phyloP scores from a whole-genome alignment of 495 filamentous ascomycete species.

The Talaromyces stipitatus region DNA sequence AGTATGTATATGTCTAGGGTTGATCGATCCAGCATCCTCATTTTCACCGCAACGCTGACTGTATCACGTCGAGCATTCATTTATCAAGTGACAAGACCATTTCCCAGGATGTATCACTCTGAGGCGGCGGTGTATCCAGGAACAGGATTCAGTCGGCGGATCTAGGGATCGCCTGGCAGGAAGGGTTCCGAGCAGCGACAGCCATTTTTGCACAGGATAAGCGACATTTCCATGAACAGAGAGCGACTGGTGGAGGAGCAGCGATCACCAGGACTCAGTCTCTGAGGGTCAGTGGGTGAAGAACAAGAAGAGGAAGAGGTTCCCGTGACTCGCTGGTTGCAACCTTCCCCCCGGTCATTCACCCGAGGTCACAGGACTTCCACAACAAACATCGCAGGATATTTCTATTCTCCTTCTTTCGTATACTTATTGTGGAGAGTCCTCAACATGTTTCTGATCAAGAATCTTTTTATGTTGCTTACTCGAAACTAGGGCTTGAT shows the following conservation, averaged over 20 bases:
- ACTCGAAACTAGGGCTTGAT: not conserved
- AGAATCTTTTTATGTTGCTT: not conserved
- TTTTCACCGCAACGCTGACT: not conserved
- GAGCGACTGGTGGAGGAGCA: not conserved
- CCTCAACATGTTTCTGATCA: not conserved
- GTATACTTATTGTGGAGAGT: not conserved
- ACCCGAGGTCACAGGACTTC: constrained; percentile 1
- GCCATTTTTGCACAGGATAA: not conserved
- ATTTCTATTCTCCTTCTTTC: not conserved
- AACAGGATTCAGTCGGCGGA: not conserved
- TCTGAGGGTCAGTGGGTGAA: not conserved
- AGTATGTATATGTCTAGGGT: not conserved
- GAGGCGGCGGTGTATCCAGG: not conserved
- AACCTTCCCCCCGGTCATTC: not conserved
- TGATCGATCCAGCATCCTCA: not conserved
- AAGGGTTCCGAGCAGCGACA: not conserved
- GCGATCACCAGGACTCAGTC: constrained; percentile 1
- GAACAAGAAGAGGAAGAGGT: not conserved
- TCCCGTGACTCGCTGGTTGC: constrained; percentile 2
- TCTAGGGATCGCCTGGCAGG: not conserved
- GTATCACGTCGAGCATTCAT: constrained; percentile 1
- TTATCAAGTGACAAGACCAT: constrained; percentile 8
- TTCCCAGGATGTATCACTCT: not conserved
- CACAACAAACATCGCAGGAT: not conserved
- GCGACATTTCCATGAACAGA: not conserved